Evolutionary conservation across 2,329 filamentous ascomycete species (phyloP).

Genomic region (Fusarium pseudocircinatum): DNA sequence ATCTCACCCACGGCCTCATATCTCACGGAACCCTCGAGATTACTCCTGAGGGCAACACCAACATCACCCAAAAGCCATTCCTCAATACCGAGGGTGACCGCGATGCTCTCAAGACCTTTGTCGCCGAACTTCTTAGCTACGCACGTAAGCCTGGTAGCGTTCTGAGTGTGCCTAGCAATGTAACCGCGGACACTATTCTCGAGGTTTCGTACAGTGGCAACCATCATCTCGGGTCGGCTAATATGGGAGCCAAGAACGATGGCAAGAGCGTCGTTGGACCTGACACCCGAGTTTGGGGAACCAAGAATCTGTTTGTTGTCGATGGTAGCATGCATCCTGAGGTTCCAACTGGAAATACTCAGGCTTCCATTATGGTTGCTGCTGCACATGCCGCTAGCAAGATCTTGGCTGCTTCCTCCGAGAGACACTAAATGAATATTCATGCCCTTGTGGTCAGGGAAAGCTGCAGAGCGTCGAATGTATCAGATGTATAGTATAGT

Average conservation of each 20-base stretch:
- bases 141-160: conserved; percentile 34
- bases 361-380: conserved; percentile 42
- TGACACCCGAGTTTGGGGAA: conserved; percentile 46
- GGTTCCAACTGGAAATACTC: conserved; percentile 42
- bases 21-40: conserved; percentile 57
- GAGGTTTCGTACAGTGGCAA: conserved; percentile 39
- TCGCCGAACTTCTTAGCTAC: conserved; percentile 42
- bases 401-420: conserved; percentile 22
- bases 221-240: conserved; percentile 46
- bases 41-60: conserved; percentile 51
- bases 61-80: conserved; percentile 51
- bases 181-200: conserved; percentile 39
- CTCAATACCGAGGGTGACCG: conserved; percentile 47
- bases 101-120: conserved; percentile 40
- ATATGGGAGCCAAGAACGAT: conserved; percentile 46
- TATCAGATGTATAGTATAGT: not conserved
- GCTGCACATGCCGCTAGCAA: conserved; percentile 39
- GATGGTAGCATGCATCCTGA: conserved; percentile 47
- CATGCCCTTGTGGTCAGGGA: not conserved
- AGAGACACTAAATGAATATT: not conserved
- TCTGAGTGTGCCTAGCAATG: conserved; percentile 34
- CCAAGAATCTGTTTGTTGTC: conserved; percentile 45
- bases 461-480: not conserved
- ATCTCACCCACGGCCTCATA: conserved; percentile 60
- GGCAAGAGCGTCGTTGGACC: conserved; percentile 47